A percentile compares a stretch with the other conserved stretches of the same genome.
Conservation (phyloP, 139 green algal species). For the Chlamydomonas sp. region DNA sequence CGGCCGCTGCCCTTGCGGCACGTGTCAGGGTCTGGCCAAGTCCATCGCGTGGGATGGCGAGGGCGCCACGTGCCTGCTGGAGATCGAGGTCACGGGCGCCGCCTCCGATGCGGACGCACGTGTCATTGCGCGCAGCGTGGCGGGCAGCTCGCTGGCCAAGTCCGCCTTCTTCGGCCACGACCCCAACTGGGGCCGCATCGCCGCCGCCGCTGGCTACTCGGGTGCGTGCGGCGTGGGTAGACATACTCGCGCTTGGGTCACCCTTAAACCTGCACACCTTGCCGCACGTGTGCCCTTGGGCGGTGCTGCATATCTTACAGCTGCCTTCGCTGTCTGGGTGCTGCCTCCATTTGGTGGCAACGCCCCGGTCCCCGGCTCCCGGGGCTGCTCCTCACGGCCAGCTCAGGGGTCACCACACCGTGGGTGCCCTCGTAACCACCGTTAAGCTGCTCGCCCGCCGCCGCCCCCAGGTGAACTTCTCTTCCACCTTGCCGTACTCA, state of each 20-base stretch:
- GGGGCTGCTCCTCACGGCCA: too few relatives aligned
- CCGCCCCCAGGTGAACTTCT: too few relatives aligned
- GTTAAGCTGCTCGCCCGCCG: too few relatives aligned
- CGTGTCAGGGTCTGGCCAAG: constrained; percentile 88
- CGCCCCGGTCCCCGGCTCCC: too few relatives aligned
- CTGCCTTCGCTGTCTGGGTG: too few relatives aligned
- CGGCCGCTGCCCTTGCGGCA: neutral
- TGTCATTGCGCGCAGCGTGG: constrained; percentile 83
- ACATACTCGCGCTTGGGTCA: neutral
- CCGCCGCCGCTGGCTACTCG: constrained; percentile 92
- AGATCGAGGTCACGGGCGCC: constrained; percentile 77
- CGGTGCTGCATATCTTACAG: too few relatives aligned
- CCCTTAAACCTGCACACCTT: neutral
- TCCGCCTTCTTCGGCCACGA: constrained; percentile 96
- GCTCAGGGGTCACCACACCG: too few relatives aligned
- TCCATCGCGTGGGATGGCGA: constrained; percentile 98
- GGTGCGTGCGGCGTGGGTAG: constrained; percentile 46
- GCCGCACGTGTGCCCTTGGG: too few relatives aligned
- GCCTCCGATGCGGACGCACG: constrained; percentile 68
- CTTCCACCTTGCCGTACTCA: too few relatives aligned
- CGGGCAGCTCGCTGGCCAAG: constrained; percentile 90
- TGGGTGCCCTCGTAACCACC: too few relatives aligned
- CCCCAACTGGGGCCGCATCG: constrained; percentile 99
- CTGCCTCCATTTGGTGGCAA: too few relatives aligned
- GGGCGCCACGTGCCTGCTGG: constrained; percentile 95